Conservation (phyloP, 2,329 filamentous ascomycete species). For the Rhynchosporium graminicola region DNA sequence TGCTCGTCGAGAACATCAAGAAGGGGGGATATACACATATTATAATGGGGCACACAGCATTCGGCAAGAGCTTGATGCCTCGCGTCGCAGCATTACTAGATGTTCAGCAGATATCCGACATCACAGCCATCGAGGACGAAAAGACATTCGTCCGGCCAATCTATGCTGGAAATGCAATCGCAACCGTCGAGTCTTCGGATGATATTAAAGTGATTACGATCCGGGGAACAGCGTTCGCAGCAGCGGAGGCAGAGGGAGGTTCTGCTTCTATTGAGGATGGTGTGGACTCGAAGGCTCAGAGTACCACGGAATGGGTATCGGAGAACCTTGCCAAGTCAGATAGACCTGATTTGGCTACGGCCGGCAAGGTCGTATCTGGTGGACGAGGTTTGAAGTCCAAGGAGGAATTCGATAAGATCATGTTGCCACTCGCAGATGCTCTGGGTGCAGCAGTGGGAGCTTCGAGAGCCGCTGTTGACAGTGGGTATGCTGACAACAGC, state of each 20-base stretch:
- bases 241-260: slow-evolving; percentile 69
- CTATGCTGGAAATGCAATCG: slow-evolving; percentile 95
- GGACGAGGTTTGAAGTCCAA: slow-evolving; percentile 96
- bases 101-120: slow-evolving; percentile 90
- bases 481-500: slow-evolving; percentile 97
- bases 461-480: slow-evolving; percentile 92
- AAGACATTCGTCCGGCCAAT: slow-evolving; percentile 96
- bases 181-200: slow-evolving; percentile 91
- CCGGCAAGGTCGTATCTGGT: slow-evolving; percentile 85
- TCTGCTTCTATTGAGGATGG: slow-evolving; percentile 79
- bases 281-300: slow-evolving; percentile 75
- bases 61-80: slow-evolving; percentile 93
- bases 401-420: slow-evolving; percentile 92
- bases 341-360: slow-evolving; percentile 89
- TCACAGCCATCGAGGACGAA: slow-evolving; percentile 82
- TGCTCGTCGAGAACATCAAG: slow-evolving; percentile 95
- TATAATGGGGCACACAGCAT: slow-evolving; percentile 86
- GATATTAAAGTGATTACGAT: slow-evolving; percentile 86
- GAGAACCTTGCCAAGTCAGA: slow-evolving; percentile 93
- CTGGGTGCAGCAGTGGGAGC: slow-evolving; percentile 95
- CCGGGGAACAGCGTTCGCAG: slow-evolving; percentile 86
- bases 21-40: slow-evolving; percentile 93
- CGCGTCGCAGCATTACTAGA: slow-evolving; percentile 90
- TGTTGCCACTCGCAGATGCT: slow-evolving; percentile 88
- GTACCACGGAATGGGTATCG: slow-evolving; percentile 83